Evolutionary conservation across 73 alveolate species (phyloP).

Genomic region (Paramecium octaurelia): DNA sequence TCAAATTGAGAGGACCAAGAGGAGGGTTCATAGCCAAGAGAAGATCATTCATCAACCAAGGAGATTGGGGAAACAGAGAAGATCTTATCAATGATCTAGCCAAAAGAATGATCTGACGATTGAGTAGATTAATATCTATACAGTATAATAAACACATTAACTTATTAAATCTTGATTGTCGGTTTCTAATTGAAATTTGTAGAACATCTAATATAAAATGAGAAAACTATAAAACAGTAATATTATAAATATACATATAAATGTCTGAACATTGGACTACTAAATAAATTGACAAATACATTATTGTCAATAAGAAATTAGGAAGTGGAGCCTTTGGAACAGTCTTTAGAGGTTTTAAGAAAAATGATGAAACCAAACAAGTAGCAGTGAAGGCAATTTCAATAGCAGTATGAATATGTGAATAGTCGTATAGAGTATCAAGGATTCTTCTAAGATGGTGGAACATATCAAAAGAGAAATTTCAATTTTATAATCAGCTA

Average conservation of each 20-base stretch:
- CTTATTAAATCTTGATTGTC: not conserved
- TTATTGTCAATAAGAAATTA: constrained; percentile 35
- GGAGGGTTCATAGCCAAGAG: constrained; percentile 90
- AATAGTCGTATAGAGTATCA: constrained; percentile 3
- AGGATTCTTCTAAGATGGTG: constrained; percentile 57
- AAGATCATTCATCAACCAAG: constrained; percentile 81
- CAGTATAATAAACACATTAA: not conserved
- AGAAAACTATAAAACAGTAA: too few relatives aligned
- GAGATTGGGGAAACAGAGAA: constrained; percentile 98
- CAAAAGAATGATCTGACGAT: constrained; percentile 84
- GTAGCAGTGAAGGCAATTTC: constrained; percentile 44
- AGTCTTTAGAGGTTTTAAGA: constrained; percentile 34
- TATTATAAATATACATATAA: not conserved
- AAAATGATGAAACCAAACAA: constrained; percentile 34
- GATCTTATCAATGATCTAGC: constrained; percentile 86
- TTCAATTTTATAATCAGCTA: constrained; percentile 49
- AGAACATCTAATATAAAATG: too few relatives aligned
- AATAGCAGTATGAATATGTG: not conserved
- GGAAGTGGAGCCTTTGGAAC: constrained; percentile 57
- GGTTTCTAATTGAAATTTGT: not conserved
- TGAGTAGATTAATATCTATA: not conserved
- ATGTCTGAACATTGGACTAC: constrained; percentile 44
- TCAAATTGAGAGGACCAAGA: constrained; percentile 72
- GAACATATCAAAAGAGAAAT: constrained; percentile 61
- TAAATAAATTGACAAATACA: constrained; percentile 40